Conservation (phyloP, 1,139 yeast species). For the Saccharomycopsis hybrid region DNA sequence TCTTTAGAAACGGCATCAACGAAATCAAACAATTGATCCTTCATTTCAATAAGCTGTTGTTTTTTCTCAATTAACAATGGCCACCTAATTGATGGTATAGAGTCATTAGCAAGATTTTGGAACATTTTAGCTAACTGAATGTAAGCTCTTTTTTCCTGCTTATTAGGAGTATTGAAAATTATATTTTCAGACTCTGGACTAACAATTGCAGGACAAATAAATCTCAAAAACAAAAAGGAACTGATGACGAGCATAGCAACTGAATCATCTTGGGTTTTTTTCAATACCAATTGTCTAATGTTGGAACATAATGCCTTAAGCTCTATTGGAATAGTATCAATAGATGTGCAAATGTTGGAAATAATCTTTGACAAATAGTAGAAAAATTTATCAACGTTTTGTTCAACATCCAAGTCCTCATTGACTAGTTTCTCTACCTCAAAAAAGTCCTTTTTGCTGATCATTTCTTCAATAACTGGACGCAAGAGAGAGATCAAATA, state of each 20-base stretch:
- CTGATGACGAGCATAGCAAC: slow-evolving; percentile 61
- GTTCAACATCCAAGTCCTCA: slow-evolving; percentile 26
- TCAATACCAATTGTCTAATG: slow-evolving; percentile 56
- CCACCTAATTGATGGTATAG: slow-evolving; percentile 54
- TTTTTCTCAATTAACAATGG: slow-evolving; percentile 41
- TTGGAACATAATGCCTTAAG: slow-evolving; percentile 69
- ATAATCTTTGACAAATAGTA: slow-evolving; percentile 53
- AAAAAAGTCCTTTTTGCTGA: slow-evolving; percentile 44
- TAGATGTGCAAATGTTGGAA: slow-evolving; percentile 52
- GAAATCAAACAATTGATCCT: slow-evolving; percentile 41
- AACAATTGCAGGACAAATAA: slow-evolving; percentile 87
- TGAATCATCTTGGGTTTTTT: slow-evolving; percentile 49
- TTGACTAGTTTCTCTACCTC: slow-evolving; percentile 53
- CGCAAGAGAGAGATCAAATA: slow-evolving; percentile 49
- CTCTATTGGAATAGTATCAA: slow-evolving; percentile 61
- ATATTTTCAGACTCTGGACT: slow-evolving; percentile 59
- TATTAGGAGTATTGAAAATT: slow-evolving; percentile 21
- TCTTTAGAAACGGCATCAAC: slow-evolving; percentile 33
- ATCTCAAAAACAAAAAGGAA: slow-evolving; percentile 78
- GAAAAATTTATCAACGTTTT: slow-evolving; percentile 48
- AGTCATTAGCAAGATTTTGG: slow-evolving; percentile 84
- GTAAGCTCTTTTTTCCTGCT: slow-evolving; percentile 59
- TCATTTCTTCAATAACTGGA: slow-evolving; percentile 50
- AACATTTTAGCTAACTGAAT: slow-evolving; percentile 79
- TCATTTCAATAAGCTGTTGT: slow-evolving; percentile 40